A percentile compares a stretch with the other conserved stretches of the same genome.
Evolutionary conservation across 345 rosid genomes (phyloP).

Genomic region (Hirschfeldia incana): DNA sequence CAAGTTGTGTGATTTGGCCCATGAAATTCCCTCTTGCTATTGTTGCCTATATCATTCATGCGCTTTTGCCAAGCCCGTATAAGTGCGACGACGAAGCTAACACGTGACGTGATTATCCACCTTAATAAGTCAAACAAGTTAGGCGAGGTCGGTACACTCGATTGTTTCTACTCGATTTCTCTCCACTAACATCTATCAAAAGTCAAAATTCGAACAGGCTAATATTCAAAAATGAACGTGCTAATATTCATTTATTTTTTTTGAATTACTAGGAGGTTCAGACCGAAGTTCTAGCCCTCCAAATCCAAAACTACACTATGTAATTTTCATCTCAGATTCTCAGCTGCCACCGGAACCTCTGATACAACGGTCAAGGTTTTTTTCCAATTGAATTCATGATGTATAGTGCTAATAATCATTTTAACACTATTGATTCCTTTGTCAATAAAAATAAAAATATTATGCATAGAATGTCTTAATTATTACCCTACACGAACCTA

Average conservation of each 20-base stretch:
- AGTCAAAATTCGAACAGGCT: background rate
- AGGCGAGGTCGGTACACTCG: constrained; percentile 17
- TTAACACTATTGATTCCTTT: background rate
- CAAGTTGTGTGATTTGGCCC: background rate
- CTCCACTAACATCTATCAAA: background rate
- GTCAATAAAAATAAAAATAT: background rate
- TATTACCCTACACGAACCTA: background rate
- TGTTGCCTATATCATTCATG: background rate
- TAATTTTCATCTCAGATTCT: too few species aligned
- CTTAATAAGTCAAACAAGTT: constrained; percentile 27
- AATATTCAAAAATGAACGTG: background rate
- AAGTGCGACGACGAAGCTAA: background rate
- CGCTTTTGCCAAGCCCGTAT: constrained; percentile 4
- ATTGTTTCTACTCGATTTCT: constrained; percentile 17
- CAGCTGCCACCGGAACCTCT: too few species aligned
- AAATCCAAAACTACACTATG: too few species aligned
- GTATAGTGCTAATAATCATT: too few species aligned
- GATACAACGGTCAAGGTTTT: too few species aligned
- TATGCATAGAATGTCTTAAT: background rate
- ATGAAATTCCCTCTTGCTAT: background rate
- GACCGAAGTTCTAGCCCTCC: too few species aligned
- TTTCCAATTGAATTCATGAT: too few species aligned
- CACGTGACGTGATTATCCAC: background rate
- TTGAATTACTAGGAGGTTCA: too few species aligned
- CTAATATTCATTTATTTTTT: background rate